Evolutionary conservation across 192 early-diverging fungal species (phyloP), one percentile per base, ranked within the genome.

Genomic region (Backusella westeae): DNA sequence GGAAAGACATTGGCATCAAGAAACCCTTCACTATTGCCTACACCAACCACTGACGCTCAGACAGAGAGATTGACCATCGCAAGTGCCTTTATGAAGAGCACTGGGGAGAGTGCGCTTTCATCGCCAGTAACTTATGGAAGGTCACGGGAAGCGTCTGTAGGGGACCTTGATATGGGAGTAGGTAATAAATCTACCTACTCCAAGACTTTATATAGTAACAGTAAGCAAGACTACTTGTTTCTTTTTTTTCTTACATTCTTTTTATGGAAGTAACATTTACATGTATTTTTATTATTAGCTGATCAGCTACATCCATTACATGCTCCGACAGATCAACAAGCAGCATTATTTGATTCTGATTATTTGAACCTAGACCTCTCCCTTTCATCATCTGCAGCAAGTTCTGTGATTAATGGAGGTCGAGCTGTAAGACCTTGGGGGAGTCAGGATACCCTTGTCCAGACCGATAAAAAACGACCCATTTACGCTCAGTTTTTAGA

Each of bases 391-490:
- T 42, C 75, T 53, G n/a, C 32, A 38, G 65, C 44, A 10, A 66
- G 34, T n/a, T 46, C 70, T 44, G 70, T 46, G 14, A 29, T 76
- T 8, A 46, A 69, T 32, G 41, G 69, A n/a, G 35, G 46, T 1
- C 53, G 34, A 15, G 21, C 8, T 23, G 0, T 34, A n/a, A 73
- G 73, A 8, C 78, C 78, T 9, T 79, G 66, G 66, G 78, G 73
- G 7, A 79, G 78, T 5, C 78, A 79, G 41, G 78, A 79, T 15
- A 79, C 78, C 0, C 65, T 79, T 4, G 78, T 79, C 7, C 67
- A 70, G 32, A 23, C 46, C 56, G 67, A 76, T 19, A 44, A 67
- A 41, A 76, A 70, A 53, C 70, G 69, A 29, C 74, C 74, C 26
- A 75, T 75, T 34, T 75, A 75, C 44, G 59, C 74, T 12, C 56